A percentile compares a stretch with the other conserved stretches of the same genome.
phyloP scores from a whole-genome alignment of 306 rosid species.

The Trichosanthes cucumerina region DNA sequence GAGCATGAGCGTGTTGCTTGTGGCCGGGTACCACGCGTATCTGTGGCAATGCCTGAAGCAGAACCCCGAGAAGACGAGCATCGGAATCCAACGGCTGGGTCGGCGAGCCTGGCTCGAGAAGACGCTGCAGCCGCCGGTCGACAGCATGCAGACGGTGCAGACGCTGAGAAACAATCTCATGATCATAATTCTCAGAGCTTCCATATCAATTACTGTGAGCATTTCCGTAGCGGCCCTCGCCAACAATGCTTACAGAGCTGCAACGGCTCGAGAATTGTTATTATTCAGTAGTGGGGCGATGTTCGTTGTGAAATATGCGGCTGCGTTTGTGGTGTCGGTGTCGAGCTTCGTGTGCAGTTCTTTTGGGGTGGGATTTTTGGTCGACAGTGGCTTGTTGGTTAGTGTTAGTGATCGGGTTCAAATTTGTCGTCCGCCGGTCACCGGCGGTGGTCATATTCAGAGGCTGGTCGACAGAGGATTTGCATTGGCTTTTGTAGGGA shows the following conservation, averaged over 20 bases:
- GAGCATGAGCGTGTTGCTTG: conserved; percentile 46
- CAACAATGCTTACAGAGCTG: conserved; percentile 40
- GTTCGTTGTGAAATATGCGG: conserved; percentile 38
- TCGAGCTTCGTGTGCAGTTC: conserved; percentile 69
- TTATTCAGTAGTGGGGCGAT: neutral
- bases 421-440: neutral
- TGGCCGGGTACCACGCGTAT: conserved; percentile 54
- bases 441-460: conserved; percentile 14
- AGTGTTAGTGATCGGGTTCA: conserved; percentile 17
- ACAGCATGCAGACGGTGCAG: conserved; percentile 45
- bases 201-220: conserved; percentile 38
- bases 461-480: conserved; percentile 53
- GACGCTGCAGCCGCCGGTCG: neutral
- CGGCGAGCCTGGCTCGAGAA: conserved; percentile 46
- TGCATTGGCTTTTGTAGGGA: conserved; percentile 43
- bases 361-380: conserved; percentile 45
- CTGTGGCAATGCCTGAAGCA: conserved; percentile 52
- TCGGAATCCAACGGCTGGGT: conserved; percentile 34
- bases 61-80: conserved; percentile 47
- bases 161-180: conserved; percentile 70
- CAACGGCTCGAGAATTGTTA: conserved; percentile 24
- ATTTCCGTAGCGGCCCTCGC: conserved; percentile 39
- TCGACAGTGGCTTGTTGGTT: conserved; percentile 46
- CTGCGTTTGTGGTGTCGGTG: conserved; percentile 36
- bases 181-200: conserved; percentile 45